Evolutionary conservation across 495 filamentous ascomycete species (phyloP).

Genomic region (Aspergillus wentii): DNA sequence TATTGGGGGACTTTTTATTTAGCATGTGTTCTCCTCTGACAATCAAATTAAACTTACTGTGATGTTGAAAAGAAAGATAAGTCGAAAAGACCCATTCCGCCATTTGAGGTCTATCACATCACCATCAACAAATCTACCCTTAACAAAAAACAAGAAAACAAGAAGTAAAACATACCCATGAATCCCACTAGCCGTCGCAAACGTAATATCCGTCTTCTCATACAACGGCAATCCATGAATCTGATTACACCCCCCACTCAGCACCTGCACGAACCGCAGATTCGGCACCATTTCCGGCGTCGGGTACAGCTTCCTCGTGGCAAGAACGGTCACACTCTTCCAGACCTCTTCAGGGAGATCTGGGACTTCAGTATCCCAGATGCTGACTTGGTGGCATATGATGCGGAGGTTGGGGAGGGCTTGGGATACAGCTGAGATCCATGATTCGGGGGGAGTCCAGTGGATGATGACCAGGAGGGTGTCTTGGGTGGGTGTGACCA

Average conservation of each 20-base stretch:
- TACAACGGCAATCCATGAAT: constrained; percentile 49
- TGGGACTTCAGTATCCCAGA: too few relatives aligned
- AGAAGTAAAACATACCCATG: constrained; percentile 51
- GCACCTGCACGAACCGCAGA: constrained; percentile 57
- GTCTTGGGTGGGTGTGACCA: too few relatives aligned
- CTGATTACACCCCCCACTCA: constrained; percentile 58
- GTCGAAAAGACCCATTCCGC: constrained; percentile 60
- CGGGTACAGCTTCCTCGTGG: constrained; percentile 10
- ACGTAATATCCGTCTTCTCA: constrained; percentile 47
- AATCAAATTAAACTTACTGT: constrained; percentile 10
- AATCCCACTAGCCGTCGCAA: constrained; percentile 57
- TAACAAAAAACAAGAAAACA: background rate
- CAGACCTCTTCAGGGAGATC: constrained; percentile 1
- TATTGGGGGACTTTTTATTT: constrained; percentile 30
- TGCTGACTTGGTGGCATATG: too few relatives aligned
- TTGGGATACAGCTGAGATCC: too few relatives aligned
- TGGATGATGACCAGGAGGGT: too few relatives aligned
- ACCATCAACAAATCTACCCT: background rate
- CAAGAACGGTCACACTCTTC: background rate
- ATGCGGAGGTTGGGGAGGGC: too few relatives aligned
- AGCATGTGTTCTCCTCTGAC: background rate
- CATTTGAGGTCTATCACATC: constrained; percentile 62
- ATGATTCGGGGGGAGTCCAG: too few relatives aligned
- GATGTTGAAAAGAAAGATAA: constrained; percentile 44
- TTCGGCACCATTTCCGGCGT: constrained; percentile 42